Conservation (phyloP, 164 flowering plant species). For the Vitis rotundifolia region DNA sequence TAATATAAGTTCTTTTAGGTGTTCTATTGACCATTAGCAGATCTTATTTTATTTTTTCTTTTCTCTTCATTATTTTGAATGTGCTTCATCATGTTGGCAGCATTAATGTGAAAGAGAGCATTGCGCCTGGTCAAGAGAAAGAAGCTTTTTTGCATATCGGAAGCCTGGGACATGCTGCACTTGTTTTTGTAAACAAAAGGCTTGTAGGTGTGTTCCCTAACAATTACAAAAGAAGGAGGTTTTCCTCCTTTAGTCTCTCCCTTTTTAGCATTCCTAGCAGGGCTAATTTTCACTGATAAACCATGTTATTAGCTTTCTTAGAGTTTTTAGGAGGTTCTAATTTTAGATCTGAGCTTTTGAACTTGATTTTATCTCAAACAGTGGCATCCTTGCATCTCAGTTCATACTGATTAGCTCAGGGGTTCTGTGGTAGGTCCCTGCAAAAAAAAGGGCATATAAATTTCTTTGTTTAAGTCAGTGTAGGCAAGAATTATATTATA, state of each 20-base stretch:
- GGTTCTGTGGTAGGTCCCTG: background rate
- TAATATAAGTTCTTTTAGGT: background rate
- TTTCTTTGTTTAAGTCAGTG: background rate
- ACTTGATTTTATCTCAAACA: background rate
- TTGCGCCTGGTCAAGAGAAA: constrained; percentile 12
- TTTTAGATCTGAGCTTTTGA: background rate
- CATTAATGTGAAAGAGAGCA: constrained; percentile 25
- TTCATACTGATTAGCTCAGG: background rate
- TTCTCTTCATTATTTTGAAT: background rate
- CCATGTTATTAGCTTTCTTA: background rate
- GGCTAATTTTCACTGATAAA: too few species aligned
- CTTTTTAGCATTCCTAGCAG: background rate
- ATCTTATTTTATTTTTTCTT: background rate
- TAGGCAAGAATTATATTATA: background rate
- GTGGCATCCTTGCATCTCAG: background rate
- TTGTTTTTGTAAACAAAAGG: constrained; percentile 48
- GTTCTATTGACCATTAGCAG: background rate
- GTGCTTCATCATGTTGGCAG: constrained; percentile 24
- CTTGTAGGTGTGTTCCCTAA: constrained; percentile 16
- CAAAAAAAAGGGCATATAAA: background rate
- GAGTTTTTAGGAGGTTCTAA: background rate
- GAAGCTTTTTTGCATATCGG: constrained; percentile 35
- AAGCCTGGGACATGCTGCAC: constrained; percentile 64
- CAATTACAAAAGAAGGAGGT: background rate
- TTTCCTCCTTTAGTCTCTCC: background rate